Percentiles rank a stretch among this genome's conserved stretches.
Conservation (phyloP, 2,329 filamentous ascomycete species). For the Eutypella sp. region DNA sequence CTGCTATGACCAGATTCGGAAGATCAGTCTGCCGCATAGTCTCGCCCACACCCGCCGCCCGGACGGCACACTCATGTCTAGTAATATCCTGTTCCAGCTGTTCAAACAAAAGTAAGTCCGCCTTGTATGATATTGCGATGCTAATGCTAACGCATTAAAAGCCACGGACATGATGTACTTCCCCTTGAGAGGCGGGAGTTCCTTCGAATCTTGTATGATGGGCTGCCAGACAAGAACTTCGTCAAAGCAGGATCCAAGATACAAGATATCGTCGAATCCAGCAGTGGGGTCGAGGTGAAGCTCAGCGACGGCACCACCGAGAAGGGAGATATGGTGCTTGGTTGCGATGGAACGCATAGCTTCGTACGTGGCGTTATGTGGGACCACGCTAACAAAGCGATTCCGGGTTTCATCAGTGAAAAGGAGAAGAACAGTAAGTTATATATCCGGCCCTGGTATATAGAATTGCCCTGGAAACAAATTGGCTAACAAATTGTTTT, state of each 20-base stretch:
- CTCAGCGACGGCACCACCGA: constrained; percentile 8
- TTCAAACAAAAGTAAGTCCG: not conserved
- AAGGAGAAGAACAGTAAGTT: constrained; percentile 15
- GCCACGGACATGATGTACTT: constrained; percentile 1
- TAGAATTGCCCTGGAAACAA: not conserved
- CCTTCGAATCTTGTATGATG: constrained; percentile 5
- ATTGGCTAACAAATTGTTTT: no score
- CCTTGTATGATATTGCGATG: not conserved
- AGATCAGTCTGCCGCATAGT: not conserved
- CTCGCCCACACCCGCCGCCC: not conserved
- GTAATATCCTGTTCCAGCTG: not conserved
- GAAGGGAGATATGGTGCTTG: constrained; percentile 11
- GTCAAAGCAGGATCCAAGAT: constrained; percentile 1
- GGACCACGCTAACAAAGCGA: constrained; percentile 11
- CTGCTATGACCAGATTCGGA: not conserved
- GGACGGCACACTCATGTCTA: not conserved
- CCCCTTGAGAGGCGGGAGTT: constrained; percentile 6
- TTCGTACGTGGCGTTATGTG: constrained; percentile 15
- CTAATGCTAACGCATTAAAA: not conserved
- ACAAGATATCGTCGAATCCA: constrained; percentile 1
- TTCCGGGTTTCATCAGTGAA: constrained; percentile 8
- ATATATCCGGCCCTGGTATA: not conserved
- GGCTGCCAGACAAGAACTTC: constrained; percentile 3
- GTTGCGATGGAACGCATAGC: constrained; percentile 12
- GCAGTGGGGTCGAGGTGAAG: constrained; percentile 5